A percentile compares a stretch with the other conserved stretches of the same genome.
phyloP scores from a whole-genome alignment of 371 early-diverging fungal species.

The Apophysomyces variabilis region DNA sequence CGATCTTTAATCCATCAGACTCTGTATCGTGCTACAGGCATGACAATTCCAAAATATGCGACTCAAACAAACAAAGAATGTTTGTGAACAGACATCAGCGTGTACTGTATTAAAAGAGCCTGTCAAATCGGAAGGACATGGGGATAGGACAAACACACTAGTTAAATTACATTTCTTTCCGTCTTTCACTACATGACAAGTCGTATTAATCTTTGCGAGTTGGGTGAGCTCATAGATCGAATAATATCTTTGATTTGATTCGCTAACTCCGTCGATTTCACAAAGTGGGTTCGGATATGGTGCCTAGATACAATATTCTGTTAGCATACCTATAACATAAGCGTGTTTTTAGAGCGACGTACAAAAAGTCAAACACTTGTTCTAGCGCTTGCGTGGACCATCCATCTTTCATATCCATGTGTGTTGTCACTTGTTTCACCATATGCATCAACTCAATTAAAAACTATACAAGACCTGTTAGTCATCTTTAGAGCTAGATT shows the following conservation, averaged over 20 bases:
- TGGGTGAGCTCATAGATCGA: conserved; percentile 50
- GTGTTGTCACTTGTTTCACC: conserved; percentile 50
- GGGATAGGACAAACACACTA: background rate
- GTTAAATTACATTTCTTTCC: background rate
- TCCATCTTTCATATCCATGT: conserved; percentile 55
- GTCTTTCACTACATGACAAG: conserved; percentile 31
- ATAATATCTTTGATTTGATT: conserved; percentile 49
- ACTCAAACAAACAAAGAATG: no score
- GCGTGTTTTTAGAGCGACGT: conserved; percentile 15
- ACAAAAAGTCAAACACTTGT: conserved; percentile 62
- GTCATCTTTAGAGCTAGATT: background rate
- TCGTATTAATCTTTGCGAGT: conserved; percentile 45
- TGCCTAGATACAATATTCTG: conserved; percentile 21
- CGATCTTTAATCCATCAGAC: no score
- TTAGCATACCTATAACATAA: background rate
- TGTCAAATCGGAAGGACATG: no score
- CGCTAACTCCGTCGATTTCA: conserved; percentile 48
- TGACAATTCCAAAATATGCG: no score
- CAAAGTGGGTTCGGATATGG: conserved; percentile 51
- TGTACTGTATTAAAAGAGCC: no score
- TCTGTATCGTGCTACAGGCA: no score
- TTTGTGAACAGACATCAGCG: no score
- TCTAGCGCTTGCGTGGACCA: conserved; percentile 58
- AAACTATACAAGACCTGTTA: conserved; percentile 29
- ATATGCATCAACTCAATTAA: conserved; percentile 54